Base-by-base conservation (phyloP, 495 filamentous ascomycete genomes). In the Neurospora sp. region DNA sequence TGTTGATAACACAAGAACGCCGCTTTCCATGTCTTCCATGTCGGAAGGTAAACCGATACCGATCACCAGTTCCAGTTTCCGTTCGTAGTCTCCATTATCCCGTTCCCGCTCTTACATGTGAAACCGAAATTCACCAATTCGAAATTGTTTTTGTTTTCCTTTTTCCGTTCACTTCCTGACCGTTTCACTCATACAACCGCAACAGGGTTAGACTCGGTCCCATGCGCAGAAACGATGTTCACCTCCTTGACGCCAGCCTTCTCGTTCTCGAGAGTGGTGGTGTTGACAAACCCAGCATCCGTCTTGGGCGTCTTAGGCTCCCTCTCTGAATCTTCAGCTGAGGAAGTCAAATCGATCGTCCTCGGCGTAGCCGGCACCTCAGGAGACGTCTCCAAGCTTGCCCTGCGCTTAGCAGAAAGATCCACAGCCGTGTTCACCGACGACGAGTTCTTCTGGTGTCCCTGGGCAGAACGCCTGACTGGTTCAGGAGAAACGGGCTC, bases 241-340 rank as follows among this genome's bases (percentile, higher is more conserved):
- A 74, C 69, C 6, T 71, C 71, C 43, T 76, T 76, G 19, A 40
- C 59, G 1, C 42, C 73, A 15, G 19, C 13, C 69, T 73, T 71
- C 24, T 74, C 48, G 0, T 40, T 42, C 1, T 69, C 69, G 0
- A 70, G 39, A 19, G 28, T 48, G 19, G 28, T 19, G 15, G 70
- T 38, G 28, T 39, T 66, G 31, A 70, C 69, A 39, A 71, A 70
- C 9, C 74, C 76, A 13, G 42, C 73, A 21, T 76, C 76, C 48
- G 76, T 77, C 66, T 72, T 73, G n/a, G 80, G 80, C 8, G 80
- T 82, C 39, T 45, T 76, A 13, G 80, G 80, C 45, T 81, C 78
- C 5, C 73, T 73, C 34, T 81, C 79, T 2, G 76, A 81, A 11
- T 79, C 80, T 13, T 81, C 80, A 4, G 76, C 72, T 0, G 80